Percentiles rank a stretch among this genome's conserved stretches.
Conservation (phyloP, 116 monocot genomes). For the Cymodocea nodosa region DNA sequence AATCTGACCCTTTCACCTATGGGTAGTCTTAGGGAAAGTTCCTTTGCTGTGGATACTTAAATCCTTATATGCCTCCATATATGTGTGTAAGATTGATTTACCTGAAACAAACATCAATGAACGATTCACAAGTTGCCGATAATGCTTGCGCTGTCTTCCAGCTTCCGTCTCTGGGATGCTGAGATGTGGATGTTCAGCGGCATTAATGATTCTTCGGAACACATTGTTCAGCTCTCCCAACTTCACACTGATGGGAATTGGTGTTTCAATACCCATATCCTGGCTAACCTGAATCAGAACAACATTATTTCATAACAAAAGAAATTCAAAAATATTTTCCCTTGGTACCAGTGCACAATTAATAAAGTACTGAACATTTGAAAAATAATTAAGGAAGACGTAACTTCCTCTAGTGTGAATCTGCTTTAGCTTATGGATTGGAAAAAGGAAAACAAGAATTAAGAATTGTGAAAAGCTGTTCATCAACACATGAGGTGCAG, state of each 20-base stretch:
- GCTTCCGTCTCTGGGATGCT: slow-evolving; percentile 98
- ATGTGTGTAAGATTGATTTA: too few relatives aligned
- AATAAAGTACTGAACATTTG: too few relatives aligned
- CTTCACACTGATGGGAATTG: slow-evolving; percentile 77
- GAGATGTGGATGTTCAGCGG: slow-evolving; percentile 78
- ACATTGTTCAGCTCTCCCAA: slow-evolving; percentile 58
- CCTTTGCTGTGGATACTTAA: too few relatives aligned
- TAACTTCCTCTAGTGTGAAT: too few relatives aligned
- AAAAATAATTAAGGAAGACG: too few relatives aligned
- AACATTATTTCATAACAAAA: not conserved
- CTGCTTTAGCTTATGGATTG: not conserved
- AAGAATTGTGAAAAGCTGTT: not conserved
- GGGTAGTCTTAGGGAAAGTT: too few relatives aligned
- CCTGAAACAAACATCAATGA: slow-evolving; percentile 81
- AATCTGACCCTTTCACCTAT: too few relatives aligned
- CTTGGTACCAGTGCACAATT: too few relatives aligned
- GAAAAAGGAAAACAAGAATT: not conserved
- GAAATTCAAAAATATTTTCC: too few relatives aligned
- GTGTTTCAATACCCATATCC: slow-evolving; percentile 91
- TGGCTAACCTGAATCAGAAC: slow-evolving; percentile 57
- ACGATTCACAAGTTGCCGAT: slow-evolving; percentile 66
- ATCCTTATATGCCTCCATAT: too few relatives aligned
- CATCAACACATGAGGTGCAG: too few relatives aligned
- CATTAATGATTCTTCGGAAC: slow-evolving; percentile 56
- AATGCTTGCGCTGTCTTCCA: slow-evolving; percentile 77